Evolutionary conservation across 108 stramenopile genomes (phyloP), one percentile per base, ranked within the genome.

Genomic region (Conticribra weissflogii): DNA sequence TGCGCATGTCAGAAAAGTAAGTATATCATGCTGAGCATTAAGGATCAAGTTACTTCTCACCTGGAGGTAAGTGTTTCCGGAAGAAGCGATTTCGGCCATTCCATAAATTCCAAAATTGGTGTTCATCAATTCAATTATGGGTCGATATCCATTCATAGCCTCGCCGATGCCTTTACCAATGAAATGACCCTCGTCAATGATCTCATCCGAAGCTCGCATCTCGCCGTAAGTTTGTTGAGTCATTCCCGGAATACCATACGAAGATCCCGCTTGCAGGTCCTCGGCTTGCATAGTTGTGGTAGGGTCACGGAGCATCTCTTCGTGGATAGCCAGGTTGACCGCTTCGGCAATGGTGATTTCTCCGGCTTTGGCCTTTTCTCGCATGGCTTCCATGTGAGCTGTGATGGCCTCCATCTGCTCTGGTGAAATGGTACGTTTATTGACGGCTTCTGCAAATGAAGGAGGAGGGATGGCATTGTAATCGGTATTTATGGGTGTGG

Each of bases 11-110:
- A 41, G 36, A 41, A 41, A 41, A 41, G 36, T 41, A 41, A 41
- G 5, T 41, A 12, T n/a, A n/a, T n/a, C n/a, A n/a, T n/a, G n/a
- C n/a, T n/a, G n/a, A n/a, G n/a, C n/a, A n/a, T n/a, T n/a, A n/a
- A n/a, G n/a, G n/a, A n/a, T n/a, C n/a, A n/a, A n/a, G n/a, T n/a
- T n/a, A n/a, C n/a, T n/a, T n/a, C n/a, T n/a, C n/a, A n/a, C n/a
- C n/a, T n/a, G n/a, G n/a, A n/a, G n/a, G n/a, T 86, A 88, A n/a
- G 87, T 88, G 74, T 88, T 88, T 46, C 87, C 87, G 7, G 83
- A 84, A 29, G 78, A 81, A 49, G 74, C 66, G 22, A 88, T 81
- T 70, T 88, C 87, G 17, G 87, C 87, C 85, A 88, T 84, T 18
- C 87, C 85, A 71, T 88, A 88, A 67, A 88, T 88, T 52, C 87